A percentile compares a stretch with the other conserved stretches of the same genome.
phyloP scores from a whole-genome alignment of 192 early-diverging fungal genomes.

The Diversispora epigaea region DNA sequence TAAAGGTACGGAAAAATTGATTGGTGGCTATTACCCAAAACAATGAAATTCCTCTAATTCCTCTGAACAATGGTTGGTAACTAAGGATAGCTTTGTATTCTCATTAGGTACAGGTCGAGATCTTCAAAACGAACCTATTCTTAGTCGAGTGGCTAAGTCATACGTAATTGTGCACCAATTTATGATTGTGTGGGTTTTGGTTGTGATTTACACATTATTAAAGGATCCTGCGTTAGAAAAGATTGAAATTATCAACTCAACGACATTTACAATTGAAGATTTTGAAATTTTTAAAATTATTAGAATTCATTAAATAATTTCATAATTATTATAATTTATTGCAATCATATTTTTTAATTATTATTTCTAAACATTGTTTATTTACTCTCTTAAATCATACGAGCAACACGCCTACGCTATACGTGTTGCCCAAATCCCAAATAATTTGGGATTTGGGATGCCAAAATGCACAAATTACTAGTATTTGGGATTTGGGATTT shows the following conservation, averaged over 20 bases:
- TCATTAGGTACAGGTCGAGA: background rate
- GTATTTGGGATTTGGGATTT: no score
- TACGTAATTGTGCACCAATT: background rate
- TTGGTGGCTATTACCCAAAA: slow-evolving; percentile 17
- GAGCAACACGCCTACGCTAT: no score
- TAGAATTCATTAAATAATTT: background rate
- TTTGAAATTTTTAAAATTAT: slow-evolving; percentile 18
- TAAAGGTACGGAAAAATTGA: background rate
- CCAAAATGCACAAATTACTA: no score
- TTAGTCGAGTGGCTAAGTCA: background rate
- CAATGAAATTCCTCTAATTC: background rate
- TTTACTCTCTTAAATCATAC: no score
- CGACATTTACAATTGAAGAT: background rate
- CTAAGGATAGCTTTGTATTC: slow-evolving; percentile 20
- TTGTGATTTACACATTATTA: slow-evolving; percentile 9
- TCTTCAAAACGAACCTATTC: background rate
- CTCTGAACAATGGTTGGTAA: background rate
- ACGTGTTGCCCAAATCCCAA: no score
- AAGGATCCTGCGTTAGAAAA: background rate
- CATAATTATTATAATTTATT: no score
- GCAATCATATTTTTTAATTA: no score
- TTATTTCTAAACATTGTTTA: no score
- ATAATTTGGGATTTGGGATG: no score
- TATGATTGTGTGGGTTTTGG: slow-evolving; percentile 12
- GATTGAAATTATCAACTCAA: background rate